These are phyloP conservation scores for Diaporthe citriasiana DNA, from an alignment of 2,329 filamentous ascomycete species.

Conservation along the genomic window DNA sequence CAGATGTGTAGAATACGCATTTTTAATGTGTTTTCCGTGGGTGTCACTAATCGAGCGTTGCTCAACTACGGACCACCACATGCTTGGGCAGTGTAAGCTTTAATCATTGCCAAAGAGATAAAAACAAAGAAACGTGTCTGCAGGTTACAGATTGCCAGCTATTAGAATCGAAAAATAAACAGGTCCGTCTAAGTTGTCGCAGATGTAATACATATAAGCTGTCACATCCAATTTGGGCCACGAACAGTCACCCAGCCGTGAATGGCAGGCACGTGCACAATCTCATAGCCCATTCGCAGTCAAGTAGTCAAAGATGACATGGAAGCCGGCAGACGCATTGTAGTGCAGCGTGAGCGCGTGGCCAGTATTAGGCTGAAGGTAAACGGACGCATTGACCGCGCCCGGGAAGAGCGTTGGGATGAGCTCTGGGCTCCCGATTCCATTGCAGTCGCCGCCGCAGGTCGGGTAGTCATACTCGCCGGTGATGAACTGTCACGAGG, in stretches of 20 bases:
- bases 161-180: background rate
- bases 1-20: too few species aligned
- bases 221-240: background rate
- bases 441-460: conserved; percentile 55
- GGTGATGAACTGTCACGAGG: conserved; percentile 48
- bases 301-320: conserved; percentile 47
- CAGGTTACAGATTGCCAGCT: too few species aligned
- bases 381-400: conserved; percentile 47
- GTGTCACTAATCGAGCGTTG: too few species aligned
- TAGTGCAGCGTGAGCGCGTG: conserved; percentile 54
- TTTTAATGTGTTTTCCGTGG: too few species aligned
- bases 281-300: conserved; percentile 20
- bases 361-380: conserved; percentile 54
- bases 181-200: background rate
- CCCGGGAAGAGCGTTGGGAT: conserved; percentile 48
- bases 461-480: conserved; percentile 52
- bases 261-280: background rate
- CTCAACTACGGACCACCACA: too few species aligned
- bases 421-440: conserved; percentile 30
- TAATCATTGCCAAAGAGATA: too few species aligned
- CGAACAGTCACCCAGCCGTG: background rate
- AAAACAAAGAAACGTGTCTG: too few species aligned
- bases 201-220: background rate
- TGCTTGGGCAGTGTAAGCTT: too few species aligned
- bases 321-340: conserved; percentile 53